Percentiles rank a stretch among this genome's conserved stretches.
Evolutionary conservation across 176 grass and related monocot genomes (phyloP).

Genomic region (Pontederia paniculata): DNA sequence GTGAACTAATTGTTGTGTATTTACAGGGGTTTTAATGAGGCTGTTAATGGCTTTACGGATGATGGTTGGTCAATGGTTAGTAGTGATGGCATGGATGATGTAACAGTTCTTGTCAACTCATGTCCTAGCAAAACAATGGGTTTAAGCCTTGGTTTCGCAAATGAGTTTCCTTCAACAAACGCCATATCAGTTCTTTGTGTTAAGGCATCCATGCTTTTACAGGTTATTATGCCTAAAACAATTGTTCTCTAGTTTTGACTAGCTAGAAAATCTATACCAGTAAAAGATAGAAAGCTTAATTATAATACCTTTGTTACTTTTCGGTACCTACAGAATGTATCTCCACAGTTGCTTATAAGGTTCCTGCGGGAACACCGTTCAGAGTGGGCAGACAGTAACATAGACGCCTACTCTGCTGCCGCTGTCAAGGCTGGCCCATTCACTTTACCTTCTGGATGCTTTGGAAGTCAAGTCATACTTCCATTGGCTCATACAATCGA

Average conservation of each 20-base stretch:
- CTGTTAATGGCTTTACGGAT: constrained; percentile 69
- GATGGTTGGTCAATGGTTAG: constrained; percentile 72
- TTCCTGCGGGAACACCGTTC: constrained; percentile 65
- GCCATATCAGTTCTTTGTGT: constrained; percentile 62
- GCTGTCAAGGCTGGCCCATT: constrained; percentile 44
- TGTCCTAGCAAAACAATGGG: constrained; percentile 52
- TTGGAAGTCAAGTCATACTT: constrained; percentile 56
- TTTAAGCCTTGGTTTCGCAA: constrained; percentile 35
- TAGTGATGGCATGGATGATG: constrained; percentile 62
- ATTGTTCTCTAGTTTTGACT: constrained; percentile 4
- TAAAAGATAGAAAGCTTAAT: no score
- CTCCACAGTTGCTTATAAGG: constrained; percentile 33
- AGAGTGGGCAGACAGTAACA: constrained; percentile 56
- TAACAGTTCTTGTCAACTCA: constrained; percentile 62
- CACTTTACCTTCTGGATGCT: constrained; percentile 39
- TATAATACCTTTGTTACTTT: neutral
- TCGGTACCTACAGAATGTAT: constrained; percentile 36
- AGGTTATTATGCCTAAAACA: constrained; percentile 31
- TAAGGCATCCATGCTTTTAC: constrained; percentile 83
- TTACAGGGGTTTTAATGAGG: constrained; percentile 80
- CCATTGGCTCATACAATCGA: constrained; percentile 50
- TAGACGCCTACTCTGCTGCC: constrained; percentile 58
- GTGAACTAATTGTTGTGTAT: neutral
- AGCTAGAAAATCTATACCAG: neutral
- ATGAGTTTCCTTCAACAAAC: constrained; percentile 38